Base-by-base conservation (phyloP, 441 rosid genomes). In the Eruca vesicaria region DNA sequence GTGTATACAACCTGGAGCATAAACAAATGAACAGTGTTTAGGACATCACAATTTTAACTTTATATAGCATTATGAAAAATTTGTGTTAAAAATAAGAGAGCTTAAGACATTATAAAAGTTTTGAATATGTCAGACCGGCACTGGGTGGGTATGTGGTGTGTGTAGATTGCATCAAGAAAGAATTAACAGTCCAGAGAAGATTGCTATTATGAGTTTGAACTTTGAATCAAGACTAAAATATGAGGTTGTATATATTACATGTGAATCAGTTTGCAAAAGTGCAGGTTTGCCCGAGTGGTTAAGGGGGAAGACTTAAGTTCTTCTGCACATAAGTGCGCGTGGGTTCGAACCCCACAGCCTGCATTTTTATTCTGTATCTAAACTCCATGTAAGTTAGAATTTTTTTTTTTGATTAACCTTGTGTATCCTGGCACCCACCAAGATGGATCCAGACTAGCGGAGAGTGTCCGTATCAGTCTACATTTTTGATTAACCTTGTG, bases 271-370 rank as follows among this genome's bases (percentile, higher is more conserved):
- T 48, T 48, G 7, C 55, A 7, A 9, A 48, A 48, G 10, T 5
- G 87, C 81, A 81, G 93, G 92, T 87, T 86, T 90, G 91, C 97
- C 97, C 95, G 95, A 88, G 98, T 36, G 95, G 95, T 89, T 88
- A 89, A 91, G 97, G 96, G 91, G 94, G 96, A 84, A 88, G 91
- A 87, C 93, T 87, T 93, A 89, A 89, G 97, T 89, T 93, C 95
- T 90, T 87, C 95, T 89, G 95, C 89, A 86, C 95, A 84, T 71
- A 82, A 85, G 94, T 86, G 86, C 95, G 95, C 95, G 93, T 87
- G 92, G 97, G 98, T 90, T 93, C 97, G 92, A 93, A 89, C 91
- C 92, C 96, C 94, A 89, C 89, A 85, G 94, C 89, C 91, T 84
- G 90, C 95, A 90, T 9, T 63, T 33, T 10, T 43, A 2, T 18